Percentiles rank a stretch among this genome's conserved stretches.
Evolutionary conservation across 2,329 filamentous ascomycete genomes (phyloP).

Genomic region (Alternaria triticimaculans): DNA sequence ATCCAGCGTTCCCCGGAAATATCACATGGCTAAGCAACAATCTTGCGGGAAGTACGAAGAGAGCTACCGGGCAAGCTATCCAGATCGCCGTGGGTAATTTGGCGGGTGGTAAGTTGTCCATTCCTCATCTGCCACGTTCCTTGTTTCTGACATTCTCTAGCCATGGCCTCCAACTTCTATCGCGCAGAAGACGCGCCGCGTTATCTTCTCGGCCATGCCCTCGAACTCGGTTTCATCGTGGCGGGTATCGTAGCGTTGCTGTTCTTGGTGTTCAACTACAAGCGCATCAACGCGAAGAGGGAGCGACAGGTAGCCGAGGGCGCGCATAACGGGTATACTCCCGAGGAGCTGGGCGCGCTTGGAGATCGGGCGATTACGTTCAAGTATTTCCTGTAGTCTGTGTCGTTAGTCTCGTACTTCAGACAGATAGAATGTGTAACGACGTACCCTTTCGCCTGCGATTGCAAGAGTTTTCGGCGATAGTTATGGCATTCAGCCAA

Average conservation of each 20-base stretch:
- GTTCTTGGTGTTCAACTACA: conserved; percentile 60
- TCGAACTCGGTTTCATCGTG: conserved; percentile 59
- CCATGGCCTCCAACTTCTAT: conserved; percentile 77
- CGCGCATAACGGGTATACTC: conserved; percentile 51
- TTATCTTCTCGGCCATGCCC: conserved; percentile 59
- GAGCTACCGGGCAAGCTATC: conserved; percentile 56
- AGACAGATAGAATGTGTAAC: background rate
- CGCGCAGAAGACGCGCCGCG: conserved; percentile 57
- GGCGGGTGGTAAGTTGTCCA: conserved; percentile 34
- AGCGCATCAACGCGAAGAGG: conserved; percentile 65
- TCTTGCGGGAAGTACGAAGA: conserved; percentile 60
- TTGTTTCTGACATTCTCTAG: conserved; percentile 40
- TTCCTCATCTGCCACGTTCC: background rate
- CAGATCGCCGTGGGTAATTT: conserved; percentile 59
- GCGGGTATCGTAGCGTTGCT: conserved; percentile 55
- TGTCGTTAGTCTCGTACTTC: background rate
- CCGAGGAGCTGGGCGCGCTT: conserved; percentile 62
- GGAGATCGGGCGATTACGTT: conserved; percentile 70
- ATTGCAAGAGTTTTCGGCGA: too few species aligned
- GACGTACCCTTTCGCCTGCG: background rate
- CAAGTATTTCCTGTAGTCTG: conserved; percentile 62
- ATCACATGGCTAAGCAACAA: conserved; percentile 64
- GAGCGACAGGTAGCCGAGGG: conserved; percentile 45
- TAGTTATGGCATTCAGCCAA: too few species aligned
- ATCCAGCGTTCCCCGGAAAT: conserved; percentile 48